Evolutionary conservation across 352 stramenopile species (phyloP), one percentile per base, ranked within the genome.

Genomic region (Lagenidium giganteum): DNA sequence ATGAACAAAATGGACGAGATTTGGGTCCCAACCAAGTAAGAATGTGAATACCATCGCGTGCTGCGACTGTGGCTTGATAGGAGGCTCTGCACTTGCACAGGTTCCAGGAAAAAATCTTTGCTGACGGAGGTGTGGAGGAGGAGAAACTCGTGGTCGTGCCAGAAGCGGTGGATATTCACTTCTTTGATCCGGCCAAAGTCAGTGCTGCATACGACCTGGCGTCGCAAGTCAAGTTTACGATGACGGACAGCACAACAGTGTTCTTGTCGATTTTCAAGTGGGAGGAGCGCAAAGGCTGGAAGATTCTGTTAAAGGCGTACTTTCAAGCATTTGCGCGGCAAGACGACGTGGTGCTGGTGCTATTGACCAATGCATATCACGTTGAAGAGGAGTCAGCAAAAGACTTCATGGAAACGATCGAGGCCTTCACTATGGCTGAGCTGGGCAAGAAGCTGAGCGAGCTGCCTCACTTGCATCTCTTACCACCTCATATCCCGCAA

Each of bases 261-360:
- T 97, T 93, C 32, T 59, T 97, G 18, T 95, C 83, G 16, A 73
- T 98, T 40, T 97, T 97, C 65, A 98, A 98, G 59, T 98, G 87
- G 80, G 92, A 98, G 49, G 66, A 89, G 31, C 68, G 91, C 35
- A 97, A 98, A 42, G 91, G 73, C 14, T 96, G 84, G 78, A 79
- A 85, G 31, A 61, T 97, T 33, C 57, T 97, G 31, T 47, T 97
- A 1, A 70, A 57, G 16, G 84, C 77, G 13, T 97, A 95, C 40
- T 91, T 94, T 18, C 45, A 77, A 18, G 66, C 69, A 2, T 97
- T 97, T 40, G 17, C 43, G 0, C 43, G 18, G 13, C 32, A 54
- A 5, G 78, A 90, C 44, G 54, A 85, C 43, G 84, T 96, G 5
- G 53, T 78, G 34, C 57, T 97, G 1, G 67, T 92, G 24, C 52